phyloP scores from a whole-genome alignment of 2,329 filamentous ascomycete genomes.

The Didymella keratinophila region DNA sequence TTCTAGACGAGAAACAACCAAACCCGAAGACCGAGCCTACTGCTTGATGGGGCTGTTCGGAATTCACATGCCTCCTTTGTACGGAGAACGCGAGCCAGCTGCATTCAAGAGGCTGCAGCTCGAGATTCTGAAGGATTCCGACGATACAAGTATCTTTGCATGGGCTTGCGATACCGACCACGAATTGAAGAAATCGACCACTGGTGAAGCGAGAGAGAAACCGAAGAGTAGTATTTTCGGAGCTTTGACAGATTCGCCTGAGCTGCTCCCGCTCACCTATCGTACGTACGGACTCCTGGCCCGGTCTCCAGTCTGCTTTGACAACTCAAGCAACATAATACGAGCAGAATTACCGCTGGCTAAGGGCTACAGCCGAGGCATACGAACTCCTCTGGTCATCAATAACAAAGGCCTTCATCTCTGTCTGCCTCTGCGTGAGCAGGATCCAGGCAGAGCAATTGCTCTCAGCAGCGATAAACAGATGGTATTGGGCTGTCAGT shows the following conservation, averaged over 20 bases:
- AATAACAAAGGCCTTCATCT: neutral
- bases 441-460: no score
- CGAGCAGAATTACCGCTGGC: neutral
- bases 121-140: neutral
- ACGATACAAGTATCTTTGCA: neutral
- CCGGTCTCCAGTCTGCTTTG: neutral
- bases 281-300: neutral
- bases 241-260: no score
- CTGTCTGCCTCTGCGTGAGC: neutral
- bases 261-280: no score
- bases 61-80: conserved; percentile 22
- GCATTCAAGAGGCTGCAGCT: neutral
- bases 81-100: conserved; percentile 19
- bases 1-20: conserved; percentile 18
- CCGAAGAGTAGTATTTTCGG: neutral
- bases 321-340: neutral
- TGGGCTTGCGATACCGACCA: neutral
- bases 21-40: conserved; percentile 27
- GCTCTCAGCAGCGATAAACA: no score
- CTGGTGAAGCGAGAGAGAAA: no score
- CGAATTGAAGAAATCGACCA: no score
- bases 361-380: neutral
- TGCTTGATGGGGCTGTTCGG: conserved; percentile 29
- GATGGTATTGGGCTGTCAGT: no score
- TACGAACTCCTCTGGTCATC: neutral